Evolutionary conservation across 345 rosid genomes (phyloP).

Genomic region (Citrus hindsii): DNA sequence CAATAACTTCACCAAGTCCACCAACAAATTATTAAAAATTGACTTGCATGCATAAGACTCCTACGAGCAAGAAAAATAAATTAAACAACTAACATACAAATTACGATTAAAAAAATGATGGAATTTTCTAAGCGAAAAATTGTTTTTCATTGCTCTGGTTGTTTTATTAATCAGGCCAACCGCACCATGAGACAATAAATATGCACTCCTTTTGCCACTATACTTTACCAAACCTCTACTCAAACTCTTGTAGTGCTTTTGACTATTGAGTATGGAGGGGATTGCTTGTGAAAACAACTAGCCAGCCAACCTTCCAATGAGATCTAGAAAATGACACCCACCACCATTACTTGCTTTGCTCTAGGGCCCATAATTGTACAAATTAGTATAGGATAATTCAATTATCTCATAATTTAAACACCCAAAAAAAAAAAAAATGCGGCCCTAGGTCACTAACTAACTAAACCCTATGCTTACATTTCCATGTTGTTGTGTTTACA

Average conservation of each 20-base stretch:
- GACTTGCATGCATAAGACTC: not conserved
- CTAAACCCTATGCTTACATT: constrained; percentile 11
- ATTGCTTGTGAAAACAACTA: constrained; percentile 46
- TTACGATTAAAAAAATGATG: not conserved
- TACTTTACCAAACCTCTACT: constrained; percentile 61
- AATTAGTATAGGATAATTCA: not conserved
- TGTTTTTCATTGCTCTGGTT: too few relatives aligned
- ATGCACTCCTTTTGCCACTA: constrained; percentile 13
- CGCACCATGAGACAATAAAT: not conserved
- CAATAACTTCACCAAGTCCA: not conserved
- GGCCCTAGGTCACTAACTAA: not conserved
- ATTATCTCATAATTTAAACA: not conserved
- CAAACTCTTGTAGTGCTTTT: constrained; percentile 31
- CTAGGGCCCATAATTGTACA: not conserved
- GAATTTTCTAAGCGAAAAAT: not conserved
- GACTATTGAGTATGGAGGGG: constrained; percentile 16
- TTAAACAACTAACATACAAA: not conserved
- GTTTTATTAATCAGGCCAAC: too few relatives aligned
- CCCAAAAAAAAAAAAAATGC: not conserved
- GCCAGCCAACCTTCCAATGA: constrained; percentile 20
- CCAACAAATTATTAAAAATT: too few relatives aligned
- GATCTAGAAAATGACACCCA: constrained; percentile 25
- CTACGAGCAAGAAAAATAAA: not conserved
- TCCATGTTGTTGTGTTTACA: constrained; percentile 29
- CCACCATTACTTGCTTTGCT: not conserved